phyloP scores from a whole-genome alignment of 108 stramenopile species.

The Nannochloropsis salina region DNA sequence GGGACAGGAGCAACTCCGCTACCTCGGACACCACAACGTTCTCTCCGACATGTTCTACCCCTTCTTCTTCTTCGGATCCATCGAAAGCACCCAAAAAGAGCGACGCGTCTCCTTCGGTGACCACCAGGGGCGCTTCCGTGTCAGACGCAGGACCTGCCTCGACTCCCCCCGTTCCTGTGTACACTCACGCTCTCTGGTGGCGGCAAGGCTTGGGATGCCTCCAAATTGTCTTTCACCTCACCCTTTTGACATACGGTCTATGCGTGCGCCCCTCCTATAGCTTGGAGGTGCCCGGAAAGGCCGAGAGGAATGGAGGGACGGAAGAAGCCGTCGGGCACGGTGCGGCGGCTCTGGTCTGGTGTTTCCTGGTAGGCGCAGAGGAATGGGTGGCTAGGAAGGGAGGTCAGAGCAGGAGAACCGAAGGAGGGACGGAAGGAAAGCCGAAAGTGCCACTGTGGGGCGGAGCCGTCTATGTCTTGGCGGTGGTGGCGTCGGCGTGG shows the following conservation, averaged over 20 bases:
- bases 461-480: not conserved
- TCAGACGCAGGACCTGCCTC: not conserved
- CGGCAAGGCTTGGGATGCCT: not conserved
- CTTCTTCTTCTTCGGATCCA: not conserved
- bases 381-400: not conserved
- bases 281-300: not conserved
- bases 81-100: not conserved
- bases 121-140: no score
- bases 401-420: no score
- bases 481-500: not conserved
- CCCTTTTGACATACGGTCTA: not conserved
- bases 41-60: not conserved
- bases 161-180: not conserved
- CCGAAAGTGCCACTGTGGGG: not conserved
- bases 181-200: not conserved
- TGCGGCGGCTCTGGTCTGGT: not conserved
- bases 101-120: no score
- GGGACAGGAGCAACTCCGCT: not conserved
- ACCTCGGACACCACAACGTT: not conserved
- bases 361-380: not conserved
- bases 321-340: not conserved
- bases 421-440: not conserved
- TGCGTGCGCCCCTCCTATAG: conserved; percentile 4
- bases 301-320: not conserved
- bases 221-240: not conserved